These are phyloP conservation scores for Epichloe uncinata DNA, from an alignment of 2,329 filamentous ascomycete species.

Conservation along the genomic window DNA sequence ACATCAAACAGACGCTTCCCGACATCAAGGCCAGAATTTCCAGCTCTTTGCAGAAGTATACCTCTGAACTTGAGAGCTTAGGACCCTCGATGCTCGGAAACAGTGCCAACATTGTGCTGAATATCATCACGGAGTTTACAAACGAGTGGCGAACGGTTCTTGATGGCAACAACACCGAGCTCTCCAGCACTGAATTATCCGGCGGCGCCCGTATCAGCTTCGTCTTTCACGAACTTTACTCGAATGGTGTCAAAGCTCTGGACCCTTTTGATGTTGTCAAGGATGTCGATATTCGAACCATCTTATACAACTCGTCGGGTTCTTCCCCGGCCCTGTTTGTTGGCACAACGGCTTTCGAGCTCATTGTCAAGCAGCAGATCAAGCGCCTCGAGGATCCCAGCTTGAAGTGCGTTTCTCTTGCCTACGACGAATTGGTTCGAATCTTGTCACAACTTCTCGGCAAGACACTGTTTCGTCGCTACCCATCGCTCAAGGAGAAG, in stretches of 20 bases:
- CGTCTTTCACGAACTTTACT: slow-evolving; percentile 96
- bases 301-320: slow-evolving; percentile 98
- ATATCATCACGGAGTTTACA: slow-evolving; percentile 97
- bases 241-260: slow-evolving; percentile 92
- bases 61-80: slow-evolving; percentile 63
- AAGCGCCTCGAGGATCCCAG: slow-evolving; percentile 92
- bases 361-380: slow-evolving; percentile 98
- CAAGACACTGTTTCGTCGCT: slow-evolving; percentile 84
- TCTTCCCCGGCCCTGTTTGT: slow-evolving; percentile 94
- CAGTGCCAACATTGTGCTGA: slow-evolving; percentile 89
- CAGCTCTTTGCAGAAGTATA: slow-evolving; percentile 88
- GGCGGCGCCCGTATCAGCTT: slow-evolving; percentile 98
- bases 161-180: slow-evolving; percentile 91
- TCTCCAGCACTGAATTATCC: slow-evolving; percentile 87
- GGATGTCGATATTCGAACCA: slow-evolving; percentile 92
- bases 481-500: slow-evolving; percentile 92
- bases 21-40: slow-evolving; percentile 96
- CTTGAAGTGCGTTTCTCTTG: slow-evolving; percentile 90
- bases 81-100: slow-evolving; percentile 94
- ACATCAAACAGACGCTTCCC: slow-evolving; percentile 97
- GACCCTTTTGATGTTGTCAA: slow-evolving; percentile 97
- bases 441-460: slow-evolving; percentile 81
- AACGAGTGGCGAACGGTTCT: slow-evolving; percentile 95
- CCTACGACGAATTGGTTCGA: slow-evolving; percentile 93
- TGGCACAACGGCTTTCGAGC: slow-evolving; percentile 92